These are phyloP conservation scores for Acanthamoeba triangularis DNA, from an alignment of 208 protist species.

Conservation along the genomic window DNA sequence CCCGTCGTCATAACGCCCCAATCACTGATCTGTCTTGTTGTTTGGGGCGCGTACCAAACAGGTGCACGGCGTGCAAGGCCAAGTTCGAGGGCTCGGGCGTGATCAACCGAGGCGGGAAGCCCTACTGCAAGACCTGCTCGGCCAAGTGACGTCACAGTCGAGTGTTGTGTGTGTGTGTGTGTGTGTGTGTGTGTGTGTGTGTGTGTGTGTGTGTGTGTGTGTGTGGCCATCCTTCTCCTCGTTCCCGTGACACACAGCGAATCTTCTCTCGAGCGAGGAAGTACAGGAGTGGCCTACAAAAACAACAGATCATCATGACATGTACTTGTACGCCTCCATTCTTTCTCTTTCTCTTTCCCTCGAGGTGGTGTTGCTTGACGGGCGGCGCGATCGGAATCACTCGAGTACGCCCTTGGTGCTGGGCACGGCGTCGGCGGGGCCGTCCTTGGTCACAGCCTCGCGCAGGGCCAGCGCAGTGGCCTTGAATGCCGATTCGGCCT, in stretches of 20 bases:
- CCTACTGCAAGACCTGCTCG: conserved; percentile 33
- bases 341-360: neutral
- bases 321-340: neutral
- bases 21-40: no score
- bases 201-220: no score
- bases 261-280: neutral
- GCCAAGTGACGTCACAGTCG: neutral
- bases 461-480: conserved; percentile 89
- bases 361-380: no score
- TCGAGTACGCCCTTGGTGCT: conserved; percentile 84
- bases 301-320: neutral
- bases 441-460: conserved; percentile 84
- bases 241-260: no score
- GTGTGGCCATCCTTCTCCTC: no score
- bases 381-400: neutral
- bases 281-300: neutral
- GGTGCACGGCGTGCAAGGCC: conserved; percentile 26
- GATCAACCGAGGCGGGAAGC: conserved; percentile 43
- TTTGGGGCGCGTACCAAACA: neutral
- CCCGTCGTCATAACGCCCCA: neutral
- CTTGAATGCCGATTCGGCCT: conserved; percentile 92
- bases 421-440: conserved; percentile 61
- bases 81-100: conserved; percentile 32
- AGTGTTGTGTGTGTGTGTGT: no score
- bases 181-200: no score